A percentile compares a stretch with the other conserved stretches of the same genome.
Conservation (phyloP, 306 rosid genomes). For the Cyamopsis tetragonoloba region DNA sequence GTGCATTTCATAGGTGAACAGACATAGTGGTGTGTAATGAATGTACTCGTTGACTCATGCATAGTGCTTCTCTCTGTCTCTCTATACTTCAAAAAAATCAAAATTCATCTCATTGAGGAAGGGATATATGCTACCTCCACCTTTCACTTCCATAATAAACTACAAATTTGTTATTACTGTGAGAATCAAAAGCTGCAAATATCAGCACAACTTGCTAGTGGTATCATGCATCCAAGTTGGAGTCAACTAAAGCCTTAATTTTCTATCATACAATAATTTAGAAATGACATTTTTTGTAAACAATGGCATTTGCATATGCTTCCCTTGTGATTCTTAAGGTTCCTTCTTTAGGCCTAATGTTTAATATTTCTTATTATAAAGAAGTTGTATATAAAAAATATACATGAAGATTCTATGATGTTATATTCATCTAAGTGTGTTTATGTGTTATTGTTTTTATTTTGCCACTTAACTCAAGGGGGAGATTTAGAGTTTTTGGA, state of each 20-base stretch:
- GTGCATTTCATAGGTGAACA: slow-evolving; percentile 39
- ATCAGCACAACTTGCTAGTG: slow-evolving; percentile 12
- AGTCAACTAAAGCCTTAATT: slow-evolving; percentile 26
- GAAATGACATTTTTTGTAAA: slow-evolving; percentile 1
- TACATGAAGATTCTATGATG: background rate
- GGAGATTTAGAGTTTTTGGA: slow-evolving; percentile 19
- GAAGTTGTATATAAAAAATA: background rate
- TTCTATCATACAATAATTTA: slow-evolving; percentile 9
- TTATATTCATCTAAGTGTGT: slow-evolving; percentile 25
- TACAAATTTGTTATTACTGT: background rate
- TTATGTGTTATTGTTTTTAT: background rate
- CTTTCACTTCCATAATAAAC: slow-evolving; percentile 19
- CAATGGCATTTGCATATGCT: slow-evolving; percentile 1
- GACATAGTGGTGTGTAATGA: slow-evolving; percentile 34
- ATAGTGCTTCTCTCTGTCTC: slow-evolving; percentile 26
- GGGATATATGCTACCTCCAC: slow-evolving; percentile 37
- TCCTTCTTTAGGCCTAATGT: slow-evolving; percentile 18
- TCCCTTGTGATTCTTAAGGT: slow-evolving; percentile 17
- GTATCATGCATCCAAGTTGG: slow-evolving; percentile 19
- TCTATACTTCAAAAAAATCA: slow-evolving; percentile 24
- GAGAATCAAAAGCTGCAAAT: slow-evolving; percentile 34
- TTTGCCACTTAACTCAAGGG: slow-evolving; percentile 3
- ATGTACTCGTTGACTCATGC: slow-evolving; percentile 31
- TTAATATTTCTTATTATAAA: too few relatives aligned
- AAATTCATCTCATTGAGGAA: slow-evolving; percentile 20